Evolutionary conservation across 1,284 basidiomycete genomes (phyloP), one percentile per base, ranked within the genome.

Genomic region (Ganoderma resinaceum): DNA sequence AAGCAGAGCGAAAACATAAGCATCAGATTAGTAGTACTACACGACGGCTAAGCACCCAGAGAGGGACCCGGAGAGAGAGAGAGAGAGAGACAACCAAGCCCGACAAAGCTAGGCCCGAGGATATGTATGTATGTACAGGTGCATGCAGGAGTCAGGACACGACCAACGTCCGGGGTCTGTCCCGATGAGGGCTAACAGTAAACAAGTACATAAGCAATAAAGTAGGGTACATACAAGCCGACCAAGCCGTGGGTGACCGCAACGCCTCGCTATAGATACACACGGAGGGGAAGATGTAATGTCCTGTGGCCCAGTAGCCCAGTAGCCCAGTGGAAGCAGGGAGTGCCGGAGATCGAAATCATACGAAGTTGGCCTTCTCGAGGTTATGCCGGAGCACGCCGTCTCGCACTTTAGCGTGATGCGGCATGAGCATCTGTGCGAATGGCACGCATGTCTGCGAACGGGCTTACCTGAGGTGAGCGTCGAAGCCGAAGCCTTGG

Each of bases 341-440:
- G n/a, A n/a, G 43, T 7, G 18, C 2, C 6, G 42, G 7, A 7
- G 5, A 9, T 9, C 14, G 14, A 2, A 38, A 4, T 63, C 57
- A 77, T 23, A 76, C 74, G 29, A 77, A 72, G 53, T 73, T 70
- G 53, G 74, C 75, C 46, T 81, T 73, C 81, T 83, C 61, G 20
- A 89, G 81, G 72, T 89, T 81, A 57, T 84, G 82, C 52, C 85
- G 82, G 53, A 89, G 77, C 61, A 90, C 87, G 49, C 86, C 85
- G 72, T 89, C 88, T 61, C 85, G 84, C 16, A 90, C 88, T 85
- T 67, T 12, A 31, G 26, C 33, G 26, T 11, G 33, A 8, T n/a
- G 43, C 8, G 18, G 1, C 16, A 37, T 66, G 14, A 68, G 65
- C 43, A 35, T 18, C 16, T 18, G 31, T 16, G 20, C 26, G 18